Evolutionary conservation across 176 grass and related monocot genomes (phyloP).

Genomic region (Zoysia pacifica): DNA sequence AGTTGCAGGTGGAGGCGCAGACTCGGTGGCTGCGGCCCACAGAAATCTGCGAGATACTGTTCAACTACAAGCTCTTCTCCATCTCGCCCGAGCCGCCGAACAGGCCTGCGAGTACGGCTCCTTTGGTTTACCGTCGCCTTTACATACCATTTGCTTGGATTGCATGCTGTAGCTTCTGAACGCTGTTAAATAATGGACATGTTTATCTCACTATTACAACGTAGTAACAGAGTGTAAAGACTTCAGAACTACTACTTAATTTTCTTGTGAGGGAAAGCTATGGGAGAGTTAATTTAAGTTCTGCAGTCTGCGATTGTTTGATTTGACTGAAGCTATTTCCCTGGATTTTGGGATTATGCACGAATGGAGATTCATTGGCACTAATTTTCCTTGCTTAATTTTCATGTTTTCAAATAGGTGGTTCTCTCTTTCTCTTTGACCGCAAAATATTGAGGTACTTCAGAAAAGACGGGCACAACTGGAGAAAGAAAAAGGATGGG

Average conservation of each 20-base stretch:
- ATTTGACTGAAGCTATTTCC: conserved; percentile 16
- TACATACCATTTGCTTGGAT: not conserved
- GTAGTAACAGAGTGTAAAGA: not conserved
- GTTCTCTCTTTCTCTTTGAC: conserved; percentile 73
- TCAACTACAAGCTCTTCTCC: conserved; percentile 64
- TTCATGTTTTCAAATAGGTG: conserved; percentile 49
- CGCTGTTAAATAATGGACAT: not conserved
- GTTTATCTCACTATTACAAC: not conserved
- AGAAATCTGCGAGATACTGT: conserved; percentile 88
- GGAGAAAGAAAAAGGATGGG: conserved; percentile 83
- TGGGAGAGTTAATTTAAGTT: not conserved
- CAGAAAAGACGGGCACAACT: conserved; percentile 75
- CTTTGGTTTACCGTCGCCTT: not conserved
- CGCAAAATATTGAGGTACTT: conserved; percentile 78
- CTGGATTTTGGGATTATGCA: too few species aligned
- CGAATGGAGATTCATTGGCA: conserved; percentile 13
- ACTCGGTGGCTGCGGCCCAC: conserved; percentile 78
- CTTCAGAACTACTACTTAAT: not conserved
- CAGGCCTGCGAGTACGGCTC: conserved; percentile 62
- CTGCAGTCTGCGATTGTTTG: not conserved
- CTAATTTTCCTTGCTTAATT: conserved; percentile 27
- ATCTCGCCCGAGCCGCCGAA: conserved; percentile 74
- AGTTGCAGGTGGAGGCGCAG: conserved; percentile 71
- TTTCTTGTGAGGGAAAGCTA: not conserved
- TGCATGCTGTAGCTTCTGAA: not conserved